Evolutionary conservation across 306 rosid species (phyloP).

Genomic region (Senna tora): DNA sequence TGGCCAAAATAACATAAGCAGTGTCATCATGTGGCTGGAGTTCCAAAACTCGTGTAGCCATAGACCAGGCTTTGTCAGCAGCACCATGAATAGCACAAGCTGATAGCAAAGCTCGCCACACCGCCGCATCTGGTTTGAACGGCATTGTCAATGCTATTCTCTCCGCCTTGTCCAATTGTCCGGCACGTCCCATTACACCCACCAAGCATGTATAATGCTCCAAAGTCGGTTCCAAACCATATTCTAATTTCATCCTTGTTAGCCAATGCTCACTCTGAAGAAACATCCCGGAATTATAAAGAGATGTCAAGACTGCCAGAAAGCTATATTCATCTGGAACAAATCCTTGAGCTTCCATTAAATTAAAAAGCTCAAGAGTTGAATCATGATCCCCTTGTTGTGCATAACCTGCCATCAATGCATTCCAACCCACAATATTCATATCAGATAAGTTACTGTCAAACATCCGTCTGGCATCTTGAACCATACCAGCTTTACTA

Average conservation of each 20-base stretch:
- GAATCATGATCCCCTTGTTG: conserved; percentile 70
- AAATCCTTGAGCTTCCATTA: conserved; percentile 54
- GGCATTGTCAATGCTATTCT: conserved; percentile 69
- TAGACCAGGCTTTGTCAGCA: conserved; percentile 60
- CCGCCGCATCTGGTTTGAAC: conserved; percentile 73
- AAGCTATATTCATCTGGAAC: conserved; percentile 75
- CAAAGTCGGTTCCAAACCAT: conserved; percentile 65
- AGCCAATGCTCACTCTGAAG: conserved; percentile 65
- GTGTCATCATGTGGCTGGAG: conserved; percentile 72
- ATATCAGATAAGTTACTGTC: conserved; percentile 47
- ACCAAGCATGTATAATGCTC: conserved; percentile 92
- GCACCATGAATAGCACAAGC: conserved; percentile 67
- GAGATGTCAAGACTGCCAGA: conserved; percentile 64
- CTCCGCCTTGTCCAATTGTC: conserved; percentile 71
- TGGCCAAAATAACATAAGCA: conserved; percentile 74
- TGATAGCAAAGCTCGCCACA: conserved; percentile 85
- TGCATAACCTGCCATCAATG: conserved; percentile 81
- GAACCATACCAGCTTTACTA: conserved; percentile 73
- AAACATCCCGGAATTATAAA: conserved; percentile 66
- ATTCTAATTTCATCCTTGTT: conserved; percentile 59
- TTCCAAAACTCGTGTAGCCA: conserved; percentile 72
- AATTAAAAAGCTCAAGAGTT: conserved; percentile 47
- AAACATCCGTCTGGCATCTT: conserved; percentile 73
- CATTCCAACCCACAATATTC: conserved; percentile 84
- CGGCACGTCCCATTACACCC: conserved; percentile 75